A percentile compares a stretch with the other conserved stretches of the same genome.
phyloP scores from a whole-genome alignment of 2,329 filamentous ascomycete species.

The Scedosporium dehoogii region DNA sequence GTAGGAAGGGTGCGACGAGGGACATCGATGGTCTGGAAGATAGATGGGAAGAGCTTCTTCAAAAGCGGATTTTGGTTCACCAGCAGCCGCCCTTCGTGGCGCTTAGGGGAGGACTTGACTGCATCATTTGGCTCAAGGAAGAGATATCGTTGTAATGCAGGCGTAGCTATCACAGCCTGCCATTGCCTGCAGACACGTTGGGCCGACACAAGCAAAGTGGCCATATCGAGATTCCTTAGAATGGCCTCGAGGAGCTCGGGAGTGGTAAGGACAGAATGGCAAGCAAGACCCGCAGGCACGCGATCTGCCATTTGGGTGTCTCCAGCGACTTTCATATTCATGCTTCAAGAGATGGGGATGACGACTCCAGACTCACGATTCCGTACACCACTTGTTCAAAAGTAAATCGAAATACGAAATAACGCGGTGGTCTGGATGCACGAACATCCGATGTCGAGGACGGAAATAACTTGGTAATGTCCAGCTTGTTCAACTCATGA shows the following conservation, averaged over 20 bases:
- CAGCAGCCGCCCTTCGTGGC: background rate
- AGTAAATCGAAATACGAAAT: too few species aligned
- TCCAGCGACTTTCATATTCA: background rate
- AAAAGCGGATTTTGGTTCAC: constrained; percentile 4
- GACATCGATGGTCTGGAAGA: background rate
- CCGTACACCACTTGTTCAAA: too few species aligned
- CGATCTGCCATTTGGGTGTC: background rate
- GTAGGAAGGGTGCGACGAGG: background rate
- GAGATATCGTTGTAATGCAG: constrained; percentile 1
- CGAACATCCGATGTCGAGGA: too few species aligned
- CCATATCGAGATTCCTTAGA: constrained; percentile 15
- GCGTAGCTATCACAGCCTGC: constrained; percentile 10
- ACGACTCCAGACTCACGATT: background rate
- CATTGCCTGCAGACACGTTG: constrained; percentile 15
- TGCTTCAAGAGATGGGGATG: background rate
- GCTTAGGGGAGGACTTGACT: background rate
- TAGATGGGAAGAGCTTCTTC: constrained; percentile 2
- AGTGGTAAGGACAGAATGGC: constrained; percentile 10
- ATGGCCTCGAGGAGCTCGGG: constrained; percentile 19
- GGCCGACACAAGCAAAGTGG: constrained; percentile 16
- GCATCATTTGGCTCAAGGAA: background rate
- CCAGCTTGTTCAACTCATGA: too few species aligned
- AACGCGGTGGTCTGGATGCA: too few species aligned
- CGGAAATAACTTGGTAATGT: too few species aligned
- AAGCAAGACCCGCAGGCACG: background rate